Base-by-base conservation (phyloP, 495 filamentous ascomycete genomes). In the Lophiostoma macrostomum region DNA sequence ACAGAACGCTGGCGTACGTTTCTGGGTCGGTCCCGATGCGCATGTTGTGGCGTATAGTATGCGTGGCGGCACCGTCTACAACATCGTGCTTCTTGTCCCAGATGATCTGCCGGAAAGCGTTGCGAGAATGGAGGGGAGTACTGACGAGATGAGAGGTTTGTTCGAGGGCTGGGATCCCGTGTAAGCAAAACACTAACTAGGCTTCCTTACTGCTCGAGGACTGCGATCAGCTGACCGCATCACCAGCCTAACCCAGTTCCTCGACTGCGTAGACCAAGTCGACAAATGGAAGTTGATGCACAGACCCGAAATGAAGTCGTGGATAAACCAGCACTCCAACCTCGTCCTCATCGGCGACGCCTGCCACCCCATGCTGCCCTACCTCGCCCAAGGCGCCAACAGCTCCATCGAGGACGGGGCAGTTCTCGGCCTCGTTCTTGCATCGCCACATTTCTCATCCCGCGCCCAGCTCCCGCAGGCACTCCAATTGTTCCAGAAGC, bases 261-360 rank as follows among this genome's bases (percentile, higher is more conserved):
- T 83, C 14, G 65, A 61, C 4, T 67, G 78, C 14, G 81, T 79
- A 37, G 64, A 76, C 37, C 74, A 72, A 0, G 80, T 85, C 2
- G 75, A 80, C 54, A 86, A 86, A 64, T 87, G 84, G 84, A 77
- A 78, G 43, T 69, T 87, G 12, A 82, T 80, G 71, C 82, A 85
- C 50, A 71, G 80, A 56, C 66, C 69, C 39, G 69, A 74, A 1
- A 63, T 85, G 5, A 69, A 75, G n/a, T 67, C 68, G 30, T 86
- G 82, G 83, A 70, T 73, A 5, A 78, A 81, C 50, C 67, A 76
- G 1, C 71, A 61, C 47, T 77, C 55, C 22, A 75, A 61, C 63
- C 81, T 86, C 41, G 82, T 78, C 6, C 63, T 88, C 34, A 72
- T 87, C 18, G 84, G 84, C 19, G 84, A 87, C 61, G 78, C 84